Percentiles rank a stretch among this genome's conserved stretches.
Conservation (phyloP, 2,329 filamentous ascomycete genomes). For the Cladosporium sp. region DNA sequence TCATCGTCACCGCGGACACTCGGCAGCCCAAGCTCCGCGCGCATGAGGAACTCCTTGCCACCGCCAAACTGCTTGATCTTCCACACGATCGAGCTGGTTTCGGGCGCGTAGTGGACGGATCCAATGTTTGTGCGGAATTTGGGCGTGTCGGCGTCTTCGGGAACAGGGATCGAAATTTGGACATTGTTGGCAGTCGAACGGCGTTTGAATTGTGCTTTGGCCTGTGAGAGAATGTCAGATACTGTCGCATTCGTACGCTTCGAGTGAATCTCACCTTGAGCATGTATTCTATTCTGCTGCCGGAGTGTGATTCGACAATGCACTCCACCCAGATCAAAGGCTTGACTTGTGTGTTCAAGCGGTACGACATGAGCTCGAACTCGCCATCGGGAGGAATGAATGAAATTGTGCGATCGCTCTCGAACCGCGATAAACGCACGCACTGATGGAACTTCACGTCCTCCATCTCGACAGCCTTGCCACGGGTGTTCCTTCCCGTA, state of each 20-base stretch:
- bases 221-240: slow-evolving; percentile 38
- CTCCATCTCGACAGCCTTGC: slow-evolving; percentile 99
- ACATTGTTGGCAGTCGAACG: slow-evolving; percentile 98
- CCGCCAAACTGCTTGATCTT: slow-evolving; percentile 99
- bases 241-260: background rate
- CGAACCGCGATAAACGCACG: slow-evolving; percentile 88
- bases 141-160: slow-evolving; percentile 92
- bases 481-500: slow-evolving; percentile 84
- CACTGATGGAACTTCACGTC: slow-evolving; percentile 99
- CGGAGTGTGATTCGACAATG: slow-evolving; percentile 91
- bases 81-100: slow-evolving; percentile 97
- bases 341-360: slow-evolving; percentile 96
- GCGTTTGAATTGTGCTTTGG: slow-evolving; percentile 95
- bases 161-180: slow-evolving; percentile 93
- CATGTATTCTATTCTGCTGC: slow-evolving; percentile 97
- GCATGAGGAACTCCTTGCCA: slow-evolving; percentile 98
- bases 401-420: slow-evolving; percentile 97
- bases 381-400: slow-evolving; percentile 98
- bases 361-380: slow-evolving; percentile 99
- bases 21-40: slow-evolving; percentile 87
- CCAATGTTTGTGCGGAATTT: slow-evolving; percentile 97
- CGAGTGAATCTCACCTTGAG: slow-evolving; percentile 59
- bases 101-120: slow-evolving; percentile 92
- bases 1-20: slow-evolving; percentile 94
- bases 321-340: slow-evolving; percentile 98